phyloP scores from a whole-genome alignment of 1,139 yeast genomes.

The Diutina pseudorugosa region DNA sequence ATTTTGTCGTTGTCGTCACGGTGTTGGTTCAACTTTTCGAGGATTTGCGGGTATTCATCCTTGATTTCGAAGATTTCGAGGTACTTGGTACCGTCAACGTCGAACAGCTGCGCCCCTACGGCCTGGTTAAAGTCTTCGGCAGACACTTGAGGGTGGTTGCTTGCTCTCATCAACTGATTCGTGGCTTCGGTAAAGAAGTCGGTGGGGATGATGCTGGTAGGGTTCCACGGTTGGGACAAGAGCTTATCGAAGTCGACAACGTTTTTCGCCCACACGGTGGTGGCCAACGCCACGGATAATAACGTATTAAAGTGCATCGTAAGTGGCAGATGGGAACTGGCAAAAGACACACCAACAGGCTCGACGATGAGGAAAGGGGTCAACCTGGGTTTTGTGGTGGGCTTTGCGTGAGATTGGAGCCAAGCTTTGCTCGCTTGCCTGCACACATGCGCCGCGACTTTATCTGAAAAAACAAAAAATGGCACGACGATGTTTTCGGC shows the following conservation, averaged over 20 bases:
- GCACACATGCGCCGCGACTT: not conserved
- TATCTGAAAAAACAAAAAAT: no score
- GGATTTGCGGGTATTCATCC: not conserved
- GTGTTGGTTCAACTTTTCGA: not conserved
- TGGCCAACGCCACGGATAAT: constrained; percentile 7
- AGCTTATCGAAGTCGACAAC: constrained; percentile 7
- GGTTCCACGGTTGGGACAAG: not conserved
- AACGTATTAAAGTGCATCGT: constrained; percentile 7
- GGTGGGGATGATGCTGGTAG: not conserved
- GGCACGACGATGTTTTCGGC: not conserved
- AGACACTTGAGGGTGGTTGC: not conserved
- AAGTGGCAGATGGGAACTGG: no score
- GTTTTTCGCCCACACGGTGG: constrained; percentile 10
- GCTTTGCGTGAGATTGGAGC: not conserved
- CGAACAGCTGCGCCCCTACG: not conserved
- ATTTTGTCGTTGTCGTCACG: not conserved
- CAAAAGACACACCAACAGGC: not conserved
- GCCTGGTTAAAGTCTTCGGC: not conserved
- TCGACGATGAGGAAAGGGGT: not conserved
- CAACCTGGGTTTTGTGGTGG: not conserved
- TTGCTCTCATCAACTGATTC: not conserved
- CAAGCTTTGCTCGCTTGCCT: not conserved
- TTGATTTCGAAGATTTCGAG: not conserved
- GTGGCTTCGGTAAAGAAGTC: not conserved
- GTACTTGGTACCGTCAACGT: not conserved